Base-by-base conservation (phyloP, 2,329 filamentous ascomycete species). In the Fusarium ramigenum region DNA sequence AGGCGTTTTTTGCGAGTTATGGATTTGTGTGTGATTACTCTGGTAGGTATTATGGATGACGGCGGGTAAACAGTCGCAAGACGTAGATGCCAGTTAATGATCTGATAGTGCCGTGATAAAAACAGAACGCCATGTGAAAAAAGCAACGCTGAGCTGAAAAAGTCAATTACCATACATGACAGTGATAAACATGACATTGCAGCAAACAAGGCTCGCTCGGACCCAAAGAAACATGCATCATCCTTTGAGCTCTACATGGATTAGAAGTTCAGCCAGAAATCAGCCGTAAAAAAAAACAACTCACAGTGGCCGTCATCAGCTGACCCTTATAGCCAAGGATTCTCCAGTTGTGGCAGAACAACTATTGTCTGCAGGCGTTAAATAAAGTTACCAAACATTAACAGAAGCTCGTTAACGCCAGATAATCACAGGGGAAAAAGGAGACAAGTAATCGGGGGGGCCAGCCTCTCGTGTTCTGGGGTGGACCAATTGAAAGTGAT, bases 261-360 rank as follows among this genome's bases (percentile, higher is more conserved):
- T 44, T n/a, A 19, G 23, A 15, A 4, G 21, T 39, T 37, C 37
- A 53, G 25, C 43, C 42, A 44, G 43, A 44, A 50, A 34, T 36
- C 49, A 52, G 49, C 32, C 30, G 49, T 19, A 25, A 52, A 52
- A 52, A 52, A 52, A 30, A 18, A 44, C 63, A 66, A 43, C 44
- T 43, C 50, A 50, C 14, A 28, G 12, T 46, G 32, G 21, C 28
- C 28, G 15, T 18, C 34, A 46, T 63, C 43, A 63, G 66, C 65
- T 69, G 65, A 69, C 32, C 28, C 37, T 12, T 52, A 62, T 28
- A 43, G 58, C 52, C 66, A 70, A 66, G 67, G 60, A 60, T 66
- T 8, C 16, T 37, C 10, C 67, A 66, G 67, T 70, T 70, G 67
- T 70, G 67, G 66, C 66, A 30, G 36, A 14, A 46, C 16, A 4